Evolutionary conservation across 2,329 filamentous ascomycete genomes (phyloP), one percentile per base, ranked within the genome.

Genomic region (Botrytis deweyae): DNA sequence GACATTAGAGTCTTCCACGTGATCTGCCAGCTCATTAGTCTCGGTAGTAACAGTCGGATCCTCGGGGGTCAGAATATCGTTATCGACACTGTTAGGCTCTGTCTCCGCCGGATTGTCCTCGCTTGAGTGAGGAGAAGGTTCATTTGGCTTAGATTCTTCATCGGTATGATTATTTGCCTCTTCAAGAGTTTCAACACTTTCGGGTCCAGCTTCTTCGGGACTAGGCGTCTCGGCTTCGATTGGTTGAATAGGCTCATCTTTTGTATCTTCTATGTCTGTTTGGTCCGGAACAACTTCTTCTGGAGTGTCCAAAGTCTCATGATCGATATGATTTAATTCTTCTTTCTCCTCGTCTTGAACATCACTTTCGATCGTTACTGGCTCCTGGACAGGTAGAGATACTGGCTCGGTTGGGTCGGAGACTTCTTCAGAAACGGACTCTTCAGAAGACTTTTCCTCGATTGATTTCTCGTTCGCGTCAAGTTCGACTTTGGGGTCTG

Each of bases 311-410:
- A 40, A 36, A 8, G 4, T 29, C 40, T 7, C 42, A 40, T 61
- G 68, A 59, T 70, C 38, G 22, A n/a, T 25, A 22, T 4, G 29
- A 38, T 58, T 42, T 10, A 22, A 14, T 61, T 62, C 55, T n/a
- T 71, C 66, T 25, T 44, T 71, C 29, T 44, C 44, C 29, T 74
- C 49, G 16, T 10, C 49, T 42, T 69, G 36, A 58, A 58, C 36
- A 16, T 25, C n/a, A n/a, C 25, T 69, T 29, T 58, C 66, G 20
- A 29, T 25, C 6, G 18, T 29, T 20, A 40, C 55, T 12, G 40
- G 16, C 22, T 63, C 67, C 22, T 64, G 66, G 5, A 16, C 36
- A 42, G 72, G 49, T 33, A n/a, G 22, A 42, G 63, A 58, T 42
- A 8, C 44, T 44, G n/a, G n/a, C 42, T 42, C 55, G 62, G 9